These are phyloP conservation scores for Daldinia eschscholtzii DNA, from an alignment of 2,329 filamentous ascomycete genomes.

Conservation along the genomic window DNA sequence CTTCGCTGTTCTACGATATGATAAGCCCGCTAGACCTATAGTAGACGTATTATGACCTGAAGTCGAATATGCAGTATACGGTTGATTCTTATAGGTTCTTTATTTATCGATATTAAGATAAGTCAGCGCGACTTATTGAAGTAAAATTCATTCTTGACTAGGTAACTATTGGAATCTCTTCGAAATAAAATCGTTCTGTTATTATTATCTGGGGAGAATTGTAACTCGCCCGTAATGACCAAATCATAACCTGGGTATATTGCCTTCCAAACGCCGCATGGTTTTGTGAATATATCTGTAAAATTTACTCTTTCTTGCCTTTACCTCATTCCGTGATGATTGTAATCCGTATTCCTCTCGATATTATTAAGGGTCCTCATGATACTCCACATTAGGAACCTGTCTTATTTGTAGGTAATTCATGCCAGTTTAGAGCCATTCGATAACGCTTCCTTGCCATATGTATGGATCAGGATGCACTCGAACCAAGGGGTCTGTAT, in stretches of 20 bases:
- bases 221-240: slow-evolving; percentile 15
- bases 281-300: slow-evolving; percentile 5
- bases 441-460: slow-evolving; percentile 49
- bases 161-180: not conserved
- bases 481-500: slow-evolving; percentile 48
- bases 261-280: slow-evolving; percentile 35
- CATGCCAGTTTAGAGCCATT: slow-evolving; percentile 45
- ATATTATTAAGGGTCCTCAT: not conserved
- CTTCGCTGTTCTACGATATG: not conserved
- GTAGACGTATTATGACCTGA: not conserved
- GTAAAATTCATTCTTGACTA: not conserved
- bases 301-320: slow-evolving; percentile 7
- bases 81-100: not conserved
- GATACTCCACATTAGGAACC: not conserved
- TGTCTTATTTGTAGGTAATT: not conserved
- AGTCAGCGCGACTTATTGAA: not conserved
- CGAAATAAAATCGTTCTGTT: not conserved
- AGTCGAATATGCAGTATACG: not conserved
- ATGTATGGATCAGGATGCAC: slow-evolving; percentile 49
- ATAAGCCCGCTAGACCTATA: slow-evolving; percentile 9
- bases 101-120: not conserved
- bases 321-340: not conserved
- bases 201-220: not conserved
- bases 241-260: slow-evolving; percentile 37
- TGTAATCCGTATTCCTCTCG: not conserved